Percentiles rank a stretch among this genome's conserved stretches.
These are phyloP conservation scores for Copromyces sp. DNA, from an alignment of 495 filamentous ascomycete genomes.

Conservation along the genomic window DNA sequence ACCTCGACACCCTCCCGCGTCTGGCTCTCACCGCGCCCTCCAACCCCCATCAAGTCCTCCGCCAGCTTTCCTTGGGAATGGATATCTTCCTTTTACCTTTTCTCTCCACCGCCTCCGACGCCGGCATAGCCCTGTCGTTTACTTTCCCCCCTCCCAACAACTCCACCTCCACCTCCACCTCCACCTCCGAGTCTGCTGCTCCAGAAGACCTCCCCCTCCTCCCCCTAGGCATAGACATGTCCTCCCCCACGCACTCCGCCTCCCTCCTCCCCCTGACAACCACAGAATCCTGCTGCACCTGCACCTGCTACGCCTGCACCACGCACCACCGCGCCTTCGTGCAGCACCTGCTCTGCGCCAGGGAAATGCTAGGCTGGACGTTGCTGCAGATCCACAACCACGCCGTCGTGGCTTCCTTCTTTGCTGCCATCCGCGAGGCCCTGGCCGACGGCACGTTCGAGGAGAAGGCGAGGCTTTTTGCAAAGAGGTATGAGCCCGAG, in stretches of 20 bases:
- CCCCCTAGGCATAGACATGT: slow-evolving; percentile 69
- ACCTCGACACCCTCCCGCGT: slow-evolving; percentile 50
- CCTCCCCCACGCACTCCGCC: slow-evolving; percentile 45
- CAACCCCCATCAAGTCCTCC: slow-evolving; percentile 65
- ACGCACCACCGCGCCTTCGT: slow-evolving; percentile 80
- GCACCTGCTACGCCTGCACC: slow-evolving; percentile 75
- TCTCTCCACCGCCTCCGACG: slow-evolving; percentile 62
- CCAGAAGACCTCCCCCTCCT: slow-evolving; percentile 24
- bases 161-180: too few relatives aligned
- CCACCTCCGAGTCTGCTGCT: neutral
- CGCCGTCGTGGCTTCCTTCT: slow-evolving; percentile 61
- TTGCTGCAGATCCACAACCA: slow-evolving; percentile 88
- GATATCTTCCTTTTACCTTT: slow-evolving; percentile 75
- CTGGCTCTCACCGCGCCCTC: slow-evolving; percentile 57
- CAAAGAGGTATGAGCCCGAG: slow-evolving; percentile 48
- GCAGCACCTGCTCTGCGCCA: slow-evolving; percentile 74
- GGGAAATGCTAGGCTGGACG: slow-evolving; percentile 95
- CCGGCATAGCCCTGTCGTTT: slow-evolving; percentile 78
- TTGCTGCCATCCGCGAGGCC: slow-evolving; percentile 48
- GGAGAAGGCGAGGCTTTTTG: slow-evolving; percentile 45
- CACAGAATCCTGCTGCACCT: too few relatives aligned
- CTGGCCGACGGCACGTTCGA: slow-evolving; percentile 56
- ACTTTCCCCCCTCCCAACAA: slow-evolving; percentile 44
- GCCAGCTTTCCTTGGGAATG: slow-evolving; percentile 61
- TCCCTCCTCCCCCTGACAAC: slow-evolving; percentile 47